phyloP scores from a whole-genome alignment of 2,329 filamentous ascomycete species.

The Pezicula rhizophila region DNA sequence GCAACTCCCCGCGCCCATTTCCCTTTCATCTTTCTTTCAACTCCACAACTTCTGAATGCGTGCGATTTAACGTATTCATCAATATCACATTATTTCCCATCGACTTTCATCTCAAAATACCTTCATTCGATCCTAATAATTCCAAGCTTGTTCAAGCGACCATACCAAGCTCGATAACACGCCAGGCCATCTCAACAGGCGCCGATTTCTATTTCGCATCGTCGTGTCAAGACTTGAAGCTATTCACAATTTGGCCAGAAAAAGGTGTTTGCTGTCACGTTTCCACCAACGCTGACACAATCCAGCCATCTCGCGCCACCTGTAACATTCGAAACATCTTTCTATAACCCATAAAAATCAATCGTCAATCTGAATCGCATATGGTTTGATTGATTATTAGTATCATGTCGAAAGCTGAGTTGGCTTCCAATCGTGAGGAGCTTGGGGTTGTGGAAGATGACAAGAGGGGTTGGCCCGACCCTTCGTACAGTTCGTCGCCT shows the following conservation, averaged over 20 bases:
- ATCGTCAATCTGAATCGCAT: background rate
- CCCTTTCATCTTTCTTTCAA: slow-evolving; percentile 7
- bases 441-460: slow-evolving; percentile 10
- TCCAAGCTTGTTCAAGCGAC: slow-evolving; percentile 1
- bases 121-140: slow-evolving; percentile 10
- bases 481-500: slow-evolving; percentile 30
- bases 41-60: slow-evolving; percentile 21
- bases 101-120: slow-evolving; percentile 10
- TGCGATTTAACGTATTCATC: slow-evolving; percentile 20
- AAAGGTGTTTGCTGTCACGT: slow-evolving; percentile 12
- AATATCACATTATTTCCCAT: slow-evolving; percentile 13
- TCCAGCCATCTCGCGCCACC: background rate
- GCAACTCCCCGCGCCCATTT: slow-evolving; percentile 2
- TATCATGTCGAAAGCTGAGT: slow-evolving; percentile 8
- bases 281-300: slow-evolving; percentile 1
- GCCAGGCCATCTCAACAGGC: slow-evolving; percentile 4
- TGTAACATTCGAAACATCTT: slow-evolving; percentile 2
- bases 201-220: slow-evolving; percentile 9
- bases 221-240: slow-evolving; percentile 19
- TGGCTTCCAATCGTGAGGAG: slow-evolving; percentile 8
- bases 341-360: background rate
- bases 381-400: background rate
- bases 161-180: background rate
- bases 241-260: slow-evolving; percentile 18
- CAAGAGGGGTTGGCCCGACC: background rate